Conservation (phyloP, 2,329 filamentous ascomycete species). For the Claviceps sp. region DNA sequence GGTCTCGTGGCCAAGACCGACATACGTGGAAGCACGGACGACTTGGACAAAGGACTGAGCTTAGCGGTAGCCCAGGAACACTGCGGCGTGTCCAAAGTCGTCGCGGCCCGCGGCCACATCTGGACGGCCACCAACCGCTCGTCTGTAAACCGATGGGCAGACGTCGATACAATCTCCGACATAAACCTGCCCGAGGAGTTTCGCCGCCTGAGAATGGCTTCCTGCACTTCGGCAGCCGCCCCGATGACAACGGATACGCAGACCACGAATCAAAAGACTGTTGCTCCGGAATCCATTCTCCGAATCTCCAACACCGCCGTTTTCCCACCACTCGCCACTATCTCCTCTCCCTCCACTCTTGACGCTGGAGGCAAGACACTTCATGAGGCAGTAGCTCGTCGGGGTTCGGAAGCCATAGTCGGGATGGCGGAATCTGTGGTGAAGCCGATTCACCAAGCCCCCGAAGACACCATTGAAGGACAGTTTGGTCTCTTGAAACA, state of each 20-base stretch:
- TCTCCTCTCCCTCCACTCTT: conserved; percentile 34
- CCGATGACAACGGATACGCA: conserved; percentile 19
- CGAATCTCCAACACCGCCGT: conserved; percentile 72
- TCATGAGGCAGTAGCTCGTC: conserved; percentile 29
- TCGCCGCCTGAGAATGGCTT: conserved; percentile 33
- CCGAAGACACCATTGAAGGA: conserved; percentile 78
- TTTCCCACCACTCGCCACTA: conserved; percentile 47
- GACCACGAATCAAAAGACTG: conserved; percentile 41
- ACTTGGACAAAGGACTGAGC: conserved; percentile 75
- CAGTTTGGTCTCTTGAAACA: conserved; percentile 94
- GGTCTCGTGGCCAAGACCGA: conserved; percentile 96
- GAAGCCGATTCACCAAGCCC: conserved; percentile 53
- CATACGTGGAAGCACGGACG: conserved; percentile 52
- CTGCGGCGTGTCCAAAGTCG: conserved; percentile 58
- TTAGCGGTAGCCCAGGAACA: conserved; percentile 89
- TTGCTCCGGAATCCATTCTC: conserved; percentile 66
- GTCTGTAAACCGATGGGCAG: conserved; percentile 82
- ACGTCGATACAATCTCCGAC: conserved; percentile 66
- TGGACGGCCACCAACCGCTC: conserved; percentile 88
- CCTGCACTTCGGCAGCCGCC: conserved; percentile 25
- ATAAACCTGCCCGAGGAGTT: conserved; percentile 49
- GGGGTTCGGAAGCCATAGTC: conserved; percentile 17
- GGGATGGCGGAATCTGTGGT: conserved; percentile 19
- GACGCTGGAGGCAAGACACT: conserved; percentile 43
- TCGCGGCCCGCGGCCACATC: conserved; percentile 60